These are phyloP conservation scores for Penicillium antarcticum DNA, from an alignment of 495 filamentous ascomycete species.

Conservation along the genomic window DNA sequence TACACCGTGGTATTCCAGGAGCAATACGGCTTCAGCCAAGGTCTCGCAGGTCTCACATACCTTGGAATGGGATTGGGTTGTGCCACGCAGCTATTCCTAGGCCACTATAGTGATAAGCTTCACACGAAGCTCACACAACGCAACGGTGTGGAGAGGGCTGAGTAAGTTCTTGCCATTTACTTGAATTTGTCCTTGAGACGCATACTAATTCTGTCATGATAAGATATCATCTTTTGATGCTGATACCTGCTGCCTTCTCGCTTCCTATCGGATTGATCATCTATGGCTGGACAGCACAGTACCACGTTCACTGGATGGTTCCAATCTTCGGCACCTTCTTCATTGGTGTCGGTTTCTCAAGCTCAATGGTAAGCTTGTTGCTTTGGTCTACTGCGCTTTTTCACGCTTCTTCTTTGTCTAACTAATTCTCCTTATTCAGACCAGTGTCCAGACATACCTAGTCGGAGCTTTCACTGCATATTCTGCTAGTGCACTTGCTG, in stretches of 20 bases:
- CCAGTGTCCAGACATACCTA: conserved; percentile 52
- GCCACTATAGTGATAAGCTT: conserved; percentile 45
- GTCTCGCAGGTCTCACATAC: conserved; percentile 53
- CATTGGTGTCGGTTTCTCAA: conserved; percentile 1
- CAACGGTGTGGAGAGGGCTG: conserved; percentile 40
- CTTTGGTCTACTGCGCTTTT: not conserved
- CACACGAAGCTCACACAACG: not conserved
- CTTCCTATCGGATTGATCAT: conserved; percentile 51
- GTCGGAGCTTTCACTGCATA: conserved; percentile 49
- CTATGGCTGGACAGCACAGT: conserved; percentile 58
- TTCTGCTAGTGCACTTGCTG: conserved; percentile 66
- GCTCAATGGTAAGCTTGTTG: not conserved
- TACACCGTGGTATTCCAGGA: conserved; percentile 51
- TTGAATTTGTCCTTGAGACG: not conserved
- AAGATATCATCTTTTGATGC: conserved; percentile 46
- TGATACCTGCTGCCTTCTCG: conserved; percentile 42
- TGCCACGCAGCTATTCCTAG: conserved; percentile 46
- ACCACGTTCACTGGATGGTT: conserved; percentile 52
- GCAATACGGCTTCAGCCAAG: conserved; percentile 45
- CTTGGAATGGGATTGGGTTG: conserved; percentile 34
- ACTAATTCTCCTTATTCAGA: conserved; percentile 51
- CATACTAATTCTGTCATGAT: no score
- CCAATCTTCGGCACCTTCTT: conserved; percentile 28
- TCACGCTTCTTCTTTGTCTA: conserved; percentile 30
- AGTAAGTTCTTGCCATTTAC: conserved; percentile 14